Evolutionary conservation across 2,329 filamentous ascomycete species (phyloP), one percentile per base, ranked within the genome.

Genomic region (Orbilia oligospora): DNA sequence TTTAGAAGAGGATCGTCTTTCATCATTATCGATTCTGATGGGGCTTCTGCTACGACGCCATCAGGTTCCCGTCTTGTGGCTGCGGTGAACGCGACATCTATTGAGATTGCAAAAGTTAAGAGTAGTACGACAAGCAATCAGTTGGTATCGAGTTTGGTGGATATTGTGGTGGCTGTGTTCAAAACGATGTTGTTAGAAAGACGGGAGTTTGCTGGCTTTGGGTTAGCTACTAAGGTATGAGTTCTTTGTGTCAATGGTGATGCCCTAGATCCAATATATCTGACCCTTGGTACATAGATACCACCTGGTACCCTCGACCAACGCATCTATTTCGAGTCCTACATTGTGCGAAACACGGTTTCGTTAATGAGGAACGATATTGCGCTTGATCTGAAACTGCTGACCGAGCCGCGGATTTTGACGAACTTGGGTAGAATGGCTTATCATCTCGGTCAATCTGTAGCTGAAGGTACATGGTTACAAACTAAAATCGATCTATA

Each of bases 291-390:
- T 68, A n/a, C n/a, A n/a, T n/a, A 80, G 75, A 81, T 82, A 0
- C 96, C 97, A 0, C 93, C 96, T 0, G 94, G 95, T 0, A 97
- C 97, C 82, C 90, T 95, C 81, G 96, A 98, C 83, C 94, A 98
- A 81, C 94, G 97, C 82, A 93, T 94, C 0, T 97, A 94, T 83
- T 97, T 99, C 81, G 93, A 97, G 83, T 97, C 96, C 0, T 97
- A 94, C 83, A 86, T 98, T 2, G 86, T 98, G 20, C 89, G 91
- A 30, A 91, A 91, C 80, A 90, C 92, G 0, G 88, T 97, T 55
- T 88, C 90, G 2, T 89, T 92, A 33, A 85, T 97, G 16, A 89
- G 89, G 38, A 92, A 89, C 72, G 87, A 89, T 22, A 87, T 98
- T 8, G 90, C 93, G 77, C 85, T 91, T 1, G 89, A 94, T 80